A percentile compares a stretch with the other conserved stretches of the same genome.
phyloP scores from a whole-genome alignment of 768 basidiomycete species.

The Serendipita sp. region DNA sequence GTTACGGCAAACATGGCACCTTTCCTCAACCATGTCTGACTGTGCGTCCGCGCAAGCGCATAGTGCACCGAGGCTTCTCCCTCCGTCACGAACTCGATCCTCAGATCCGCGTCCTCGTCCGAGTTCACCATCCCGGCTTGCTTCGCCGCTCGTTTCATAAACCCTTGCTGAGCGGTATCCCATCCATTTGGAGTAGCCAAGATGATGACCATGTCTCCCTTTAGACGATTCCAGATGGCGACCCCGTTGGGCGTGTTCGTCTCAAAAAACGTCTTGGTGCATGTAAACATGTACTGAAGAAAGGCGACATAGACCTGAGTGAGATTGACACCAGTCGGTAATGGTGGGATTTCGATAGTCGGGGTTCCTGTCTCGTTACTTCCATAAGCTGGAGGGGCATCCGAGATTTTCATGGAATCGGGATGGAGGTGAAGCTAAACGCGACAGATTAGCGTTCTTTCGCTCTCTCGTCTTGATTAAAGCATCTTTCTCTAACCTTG shows the following conservation, averaged over 20 bases:
- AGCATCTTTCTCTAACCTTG: neutral
- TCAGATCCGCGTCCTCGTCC: neutral
- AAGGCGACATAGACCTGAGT: slow-evolving; percentile 9
- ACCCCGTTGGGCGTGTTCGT: neutral
- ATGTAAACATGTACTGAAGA: slow-evolving; percentile 1
- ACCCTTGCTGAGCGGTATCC: neutral
- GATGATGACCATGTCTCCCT: slow-evolving; percentile 22
- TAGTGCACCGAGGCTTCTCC: slow-evolving; percentile 9
- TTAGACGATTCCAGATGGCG: slow-evolving; percentile 4
- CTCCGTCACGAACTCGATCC: slow-evolving; percentile 1
- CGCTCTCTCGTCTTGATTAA: too few species aligned
- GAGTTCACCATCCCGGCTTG: neutral
- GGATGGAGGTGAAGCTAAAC: slow-evolving; percentile 7
- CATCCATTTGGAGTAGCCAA: slow-evolving; percentile 6
- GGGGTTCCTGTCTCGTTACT: neutral
- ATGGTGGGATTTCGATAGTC: neutral
- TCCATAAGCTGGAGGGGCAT: neutral
- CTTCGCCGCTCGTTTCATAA: neutral
- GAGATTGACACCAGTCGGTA: slow-evolving; percentile 1
- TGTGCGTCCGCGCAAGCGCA: neutral
- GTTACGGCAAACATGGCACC: neutral
- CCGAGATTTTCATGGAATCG: slow-evolving; percentile 3
- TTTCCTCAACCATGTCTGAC: neutral
- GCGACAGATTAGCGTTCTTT: neutral
- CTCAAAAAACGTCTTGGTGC: neutral